Base-by-base conservation (phyloP, 1,139 yeast species). In the Yamadazyma sp. region DNA sequence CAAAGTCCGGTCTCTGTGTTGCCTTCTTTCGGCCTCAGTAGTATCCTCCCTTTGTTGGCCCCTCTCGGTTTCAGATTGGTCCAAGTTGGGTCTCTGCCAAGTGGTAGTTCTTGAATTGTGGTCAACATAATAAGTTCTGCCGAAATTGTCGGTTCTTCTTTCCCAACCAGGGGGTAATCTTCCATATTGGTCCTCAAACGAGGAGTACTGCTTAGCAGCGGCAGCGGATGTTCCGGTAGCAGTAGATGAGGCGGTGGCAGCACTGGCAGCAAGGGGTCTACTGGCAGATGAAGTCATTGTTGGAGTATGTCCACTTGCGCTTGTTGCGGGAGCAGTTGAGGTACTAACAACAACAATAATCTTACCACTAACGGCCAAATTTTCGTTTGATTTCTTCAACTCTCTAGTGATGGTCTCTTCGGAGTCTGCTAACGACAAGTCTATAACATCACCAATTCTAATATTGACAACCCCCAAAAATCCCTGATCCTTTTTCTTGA, bases 151-250 rank as follows among this genome's bases (percentile, higher is more conserved):
- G 1, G 97, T 90, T 62, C 97, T 80, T 53, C 98, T 81, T 64
- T 92, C 99, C 98, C 98, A 92, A 3, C 99, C 99, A 3, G 97
- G 87, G 5, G 98, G 99, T 50, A 92, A 73, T 54, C 97, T 76
- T 34, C 99, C 99, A 53, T 82, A 80, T 59, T 92, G 97, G 64
- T 92, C 99, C 63, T 92, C 98, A 59, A 92, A 92, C 1, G 97
- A 87, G 2, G 95, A 86, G 53, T 82, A 84, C 51, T 83, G 92
- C 56, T 88, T 76, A 11, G 59, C 47, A 24, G 54, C 41, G 8
- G 59, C 42, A 16, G 51, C 30, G 2, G 57, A 40, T n/a, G 54
- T 38, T 27, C 52, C 39, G 8, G 41, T 44, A 17, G 46, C 35
- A 27, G 42, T 33, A 14, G 44, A 12, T 2, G 41, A 27, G 17